These are phyloP conservation scores for Athelia psychrophila DNA, from an alignment of 1,284 basidiomycete species.

Conservation along the genomic window DNA sequence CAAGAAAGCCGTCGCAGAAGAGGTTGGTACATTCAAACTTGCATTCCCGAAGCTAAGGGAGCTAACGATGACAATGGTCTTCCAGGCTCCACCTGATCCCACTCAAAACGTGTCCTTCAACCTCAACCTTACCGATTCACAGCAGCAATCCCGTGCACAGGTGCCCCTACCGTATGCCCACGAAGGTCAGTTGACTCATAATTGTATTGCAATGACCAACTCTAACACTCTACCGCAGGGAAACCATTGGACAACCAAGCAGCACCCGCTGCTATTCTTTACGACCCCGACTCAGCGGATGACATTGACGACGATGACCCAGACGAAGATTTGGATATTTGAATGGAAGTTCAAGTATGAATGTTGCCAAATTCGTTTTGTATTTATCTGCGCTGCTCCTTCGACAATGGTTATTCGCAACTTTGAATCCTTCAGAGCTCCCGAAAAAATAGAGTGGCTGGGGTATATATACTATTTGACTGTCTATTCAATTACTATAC, in stretches of 20 bases:
- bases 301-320: slow-evolving; percentile 90
- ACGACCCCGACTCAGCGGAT: slow-evolving; percentile 86
- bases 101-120: slow-evolving; percentile 81
- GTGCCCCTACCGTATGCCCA: slow-evolving; percentile 89
- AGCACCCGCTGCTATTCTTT: slow-evolving; percentile 40
- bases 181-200: slow-evolving; percentile 49
- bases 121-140: slow-evolving; percentile 79
- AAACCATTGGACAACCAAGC: slow-evolving; percentile 9
- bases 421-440: background rate
- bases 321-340: slow-evolving; percentile 86
- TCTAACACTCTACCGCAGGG: slow-evolving; percentile 8
- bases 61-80: background rate
- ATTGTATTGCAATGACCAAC: slow-evolving; percentile 1
- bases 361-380: background rate
- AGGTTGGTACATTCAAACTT: slow-evolving; percentile 33
- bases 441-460: too few relatives aligned
- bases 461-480: too few relatives aligned
- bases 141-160: slow-evolving; percentile 72
- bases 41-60: slow-evolving; percentile 5
- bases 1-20: slow-evolving; percentile 29
- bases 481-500: too few relatives aligned
- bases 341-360: slow-evolving; percentile 10
- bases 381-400: background rate
- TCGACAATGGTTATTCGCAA: background rate
- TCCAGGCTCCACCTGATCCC: slow-evolving; percentile 45